These are phyloP conservation scores for Dactylellina drechsleri DNA, from an alignment of 2,329 filamentous ascomycete species.

Conservation along the genomic window DNA sequence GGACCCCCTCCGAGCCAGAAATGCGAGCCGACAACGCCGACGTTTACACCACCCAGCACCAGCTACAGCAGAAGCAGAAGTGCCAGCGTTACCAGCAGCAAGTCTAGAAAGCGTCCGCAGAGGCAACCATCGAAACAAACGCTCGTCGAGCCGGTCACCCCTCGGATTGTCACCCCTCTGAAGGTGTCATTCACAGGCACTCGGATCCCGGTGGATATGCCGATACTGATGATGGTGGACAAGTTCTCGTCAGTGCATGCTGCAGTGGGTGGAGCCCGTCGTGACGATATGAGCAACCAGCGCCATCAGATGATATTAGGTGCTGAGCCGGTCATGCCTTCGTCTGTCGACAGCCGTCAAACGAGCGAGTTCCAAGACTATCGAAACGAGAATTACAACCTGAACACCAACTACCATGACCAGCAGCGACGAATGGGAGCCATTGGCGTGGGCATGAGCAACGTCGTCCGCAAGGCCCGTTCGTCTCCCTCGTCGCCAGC, in stretches of 20 bases:
- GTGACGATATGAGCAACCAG: constrained; percentile 18
- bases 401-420: constrained; percentile 34
- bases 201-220: constrained; percentile 34
- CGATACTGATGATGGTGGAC: constrained; percentile 38
- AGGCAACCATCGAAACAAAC: constrained; percentile 21
- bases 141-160: constrained; percentile 17
- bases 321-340: constrained; percentile 36
- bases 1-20: constrained; percentile 13
- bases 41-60: background rate
- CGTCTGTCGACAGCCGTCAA: constrained; percentile 1
- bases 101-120: background rate
- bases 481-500: constrained; percentile 17
- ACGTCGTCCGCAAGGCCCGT: constrained; percentile 9
- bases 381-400: constrained; percentile 37
- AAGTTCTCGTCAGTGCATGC: constrained; percentile 24
- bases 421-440: constrained; percentile 13
- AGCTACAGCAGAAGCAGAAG: constrained; percentile 14
- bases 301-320: constrained; percentile 35
- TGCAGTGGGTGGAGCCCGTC: constrained; percentile 7
- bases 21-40: constrained; percentile 19
- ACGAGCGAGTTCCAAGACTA: constrained; percentile 16
- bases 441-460: background rate
- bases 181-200: constrained; percentile 46
- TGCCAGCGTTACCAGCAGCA: constrained; percentile 25
- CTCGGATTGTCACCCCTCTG: constrained; percentile 19